Evolutionary conservation across 164 flowering plant species (phyloP).

Genomic region (Tetracentron sinense): DNA sequence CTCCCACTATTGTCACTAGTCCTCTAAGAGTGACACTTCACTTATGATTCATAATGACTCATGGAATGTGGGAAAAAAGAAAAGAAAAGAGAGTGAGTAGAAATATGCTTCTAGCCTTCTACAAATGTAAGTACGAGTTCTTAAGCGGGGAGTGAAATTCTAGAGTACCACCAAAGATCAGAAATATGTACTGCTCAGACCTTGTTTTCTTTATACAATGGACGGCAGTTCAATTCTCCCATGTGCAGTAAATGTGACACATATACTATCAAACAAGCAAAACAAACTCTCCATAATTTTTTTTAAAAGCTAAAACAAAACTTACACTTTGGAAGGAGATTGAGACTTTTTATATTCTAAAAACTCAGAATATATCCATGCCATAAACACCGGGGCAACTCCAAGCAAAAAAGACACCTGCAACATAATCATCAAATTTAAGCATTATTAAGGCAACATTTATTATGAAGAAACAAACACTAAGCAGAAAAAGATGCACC

Average conservation of each 20-base stretch:
- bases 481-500: background rate
- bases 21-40: background rate
- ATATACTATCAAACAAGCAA: background rate
- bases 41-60: background rate
- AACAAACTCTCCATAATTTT: background rate
- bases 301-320: background rate
- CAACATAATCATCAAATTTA: background rate
- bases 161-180: background rate
- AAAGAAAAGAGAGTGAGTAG: background rate
- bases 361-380: constrained; percentile 50
- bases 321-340: constrained; percentile 44
- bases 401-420: constrained; percentile 54
- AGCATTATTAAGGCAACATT: background rate
- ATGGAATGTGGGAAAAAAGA: background rate
- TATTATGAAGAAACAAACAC: background rate
- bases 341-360: constrained; percentile 33
- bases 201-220: background rate
- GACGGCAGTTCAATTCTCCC: too few species aligned
- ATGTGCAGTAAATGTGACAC: too few species aligned
- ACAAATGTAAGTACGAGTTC: too few species aligned
- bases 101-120: too few species aligned
- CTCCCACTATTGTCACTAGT: background rate
- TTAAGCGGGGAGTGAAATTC: too few species aligned
- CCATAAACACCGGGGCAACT: constrained; percentile 36
- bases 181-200: background rate